Conservation (phyloP, 1,139 yeast genomes). For the Suhomyces maxii region DNA sequence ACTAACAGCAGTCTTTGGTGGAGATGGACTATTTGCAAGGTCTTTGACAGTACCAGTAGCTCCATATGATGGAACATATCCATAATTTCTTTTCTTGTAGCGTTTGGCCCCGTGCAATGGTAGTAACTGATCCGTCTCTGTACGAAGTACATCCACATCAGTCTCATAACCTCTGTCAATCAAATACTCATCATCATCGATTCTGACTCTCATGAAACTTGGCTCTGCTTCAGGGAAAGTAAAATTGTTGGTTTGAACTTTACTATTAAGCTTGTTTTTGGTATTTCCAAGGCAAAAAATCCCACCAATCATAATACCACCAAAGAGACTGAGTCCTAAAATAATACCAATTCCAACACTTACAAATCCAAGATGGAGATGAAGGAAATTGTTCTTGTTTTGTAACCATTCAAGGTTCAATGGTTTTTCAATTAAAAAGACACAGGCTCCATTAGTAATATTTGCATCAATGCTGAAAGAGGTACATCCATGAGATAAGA, state of each 20-base stretch:
- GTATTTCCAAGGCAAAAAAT: constrained; percentile 29
- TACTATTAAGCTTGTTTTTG: constrained; percentile 11
- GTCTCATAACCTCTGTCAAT: constrained; percentile 49
- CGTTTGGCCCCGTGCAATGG: constrained; percentile 25
- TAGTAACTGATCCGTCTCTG: constrained; percentile 35
- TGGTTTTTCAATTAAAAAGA: constrained; percentile 72
- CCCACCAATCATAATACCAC: constrained; percentile 30
- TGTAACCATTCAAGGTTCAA: constrained; percentile 57
- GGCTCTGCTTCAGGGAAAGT: constrained; percentile 25
- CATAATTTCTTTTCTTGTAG: constrained; percentile 17
- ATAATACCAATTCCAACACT: constrained; percentile 68
- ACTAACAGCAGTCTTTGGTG: constrained; percentile 9
- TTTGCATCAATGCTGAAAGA: constrained; percentile 23
- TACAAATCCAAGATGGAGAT: constrained; percentile 61
- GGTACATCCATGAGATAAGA: constrained; percentile 70
- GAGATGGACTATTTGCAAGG: constrained; percentile 1
- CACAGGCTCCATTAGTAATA: constrained; percentile 46
- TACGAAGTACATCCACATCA: constrained; percentile 39
- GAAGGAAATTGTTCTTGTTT: constrained; percentile 37
- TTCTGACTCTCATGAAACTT: constrained; percentile 42
- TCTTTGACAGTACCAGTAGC: no score
- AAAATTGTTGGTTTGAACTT: constrained; percentile 8
- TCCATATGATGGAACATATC: constrained; percentile 8
- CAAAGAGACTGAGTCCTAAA: constrained; percentile 52
- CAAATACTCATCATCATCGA: constrained; percentile 23